Evolutionary conservation across 139 green algal species (phyloP), one percentile per base, ranked within the genome.

Genomic region (Coelastrella sp.): DNA sequence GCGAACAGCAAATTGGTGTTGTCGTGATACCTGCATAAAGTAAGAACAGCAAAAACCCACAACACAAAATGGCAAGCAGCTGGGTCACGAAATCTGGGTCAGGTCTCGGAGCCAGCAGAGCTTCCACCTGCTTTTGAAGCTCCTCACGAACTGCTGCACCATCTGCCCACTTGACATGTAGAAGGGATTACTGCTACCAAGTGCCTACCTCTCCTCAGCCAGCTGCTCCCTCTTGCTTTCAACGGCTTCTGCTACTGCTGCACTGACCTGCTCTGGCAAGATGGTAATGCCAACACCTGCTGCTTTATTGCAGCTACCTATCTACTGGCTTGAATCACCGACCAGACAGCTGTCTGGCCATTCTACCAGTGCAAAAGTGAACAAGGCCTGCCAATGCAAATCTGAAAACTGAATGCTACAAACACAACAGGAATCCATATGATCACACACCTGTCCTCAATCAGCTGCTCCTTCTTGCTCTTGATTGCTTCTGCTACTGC

Each of bases 31-130:
- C 94, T 96, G 94, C 17, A 2, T 57, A 20, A 68, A 47, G 32
- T 47, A 47, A 47, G 32, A 47, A 47, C 32, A 47, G 32, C 32
- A 47, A 47, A 47, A 47, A 47, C 32, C 32, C 14, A 83, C 56
- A 22, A 61, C 5, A 16, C 17, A 59, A 58, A 17, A 4, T 47
- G 3, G 13, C 4, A 14, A 0, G 11, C 64, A 68, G 13, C 64
- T 20, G 2, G 13, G 64, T 14, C 13, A 47, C 32, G 32, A 97
- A 23, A 94, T 98, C 97, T 13, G 90, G 96, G 80, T 98, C 97
- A 0, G 96, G 98, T 92, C 98, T 98, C 58, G 95, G 64, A 71
- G 64, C 61, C 8, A 68, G 94, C 76, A 99, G 83, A 3, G 92
- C 93, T 80, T 91, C 92, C 16, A 98, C 90, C 58, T 66, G 56